Percentiles rank a stretch among this genome's conserved stretches.
phyloP scores from a whole-genome alignment of 352 stramenopile genomes.

The Globisporangium solare region DNA sequence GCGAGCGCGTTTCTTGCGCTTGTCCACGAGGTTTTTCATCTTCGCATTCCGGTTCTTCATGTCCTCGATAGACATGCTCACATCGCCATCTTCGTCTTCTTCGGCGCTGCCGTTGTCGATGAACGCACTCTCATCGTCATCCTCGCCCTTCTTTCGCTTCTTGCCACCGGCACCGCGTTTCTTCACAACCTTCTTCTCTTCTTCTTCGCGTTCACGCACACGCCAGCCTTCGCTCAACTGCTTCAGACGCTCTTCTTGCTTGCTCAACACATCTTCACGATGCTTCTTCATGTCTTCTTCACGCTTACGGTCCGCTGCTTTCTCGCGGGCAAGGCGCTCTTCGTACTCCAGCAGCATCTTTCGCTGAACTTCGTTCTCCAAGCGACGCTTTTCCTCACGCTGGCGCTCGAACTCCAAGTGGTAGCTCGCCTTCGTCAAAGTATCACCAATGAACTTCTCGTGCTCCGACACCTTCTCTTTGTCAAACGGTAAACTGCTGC shows the following conservation, averaged over 20 bases:
- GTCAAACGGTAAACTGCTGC: constrained; percentile 58
- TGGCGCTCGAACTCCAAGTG: constrained; percentile 89
- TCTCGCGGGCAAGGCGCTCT: constrained; percentile 63
- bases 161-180: constrained; percentile 34
- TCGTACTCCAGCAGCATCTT: constrained; percentile 82
- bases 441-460: constrained; percentile 85
- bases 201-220: constrained; percentile 76
- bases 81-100: constrained; percentile 54
- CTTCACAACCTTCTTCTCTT: constrained; percentile 76
- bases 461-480: constrained; percentile 87
- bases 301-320: constrained; percentile 37
- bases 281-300: constrained; percentile 62
- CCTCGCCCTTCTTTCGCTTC: constrained; percentile 66
- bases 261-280: constrained; percentile 64
- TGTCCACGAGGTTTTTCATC: constrained; percentile 83
- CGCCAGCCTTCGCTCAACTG: constrained; percentile 81
- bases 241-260: constrained; percentile 81
- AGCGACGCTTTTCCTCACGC: constrained; percentile 76
- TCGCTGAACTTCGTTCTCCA: constrained; percentile 79
- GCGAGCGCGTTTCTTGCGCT: constrained; percentile 71
- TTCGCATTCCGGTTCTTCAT: constrained; percentile 88
- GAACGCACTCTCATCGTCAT: constrained; percentile 29
- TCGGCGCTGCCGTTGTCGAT: constrained; percentile 21
- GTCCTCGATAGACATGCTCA: constrained; percentile 81
- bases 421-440: constrained; percentile 81